Base-by-base conservation (phyloP, 257 asterid genomes). In the Handroanthus guayacan region DNA sequence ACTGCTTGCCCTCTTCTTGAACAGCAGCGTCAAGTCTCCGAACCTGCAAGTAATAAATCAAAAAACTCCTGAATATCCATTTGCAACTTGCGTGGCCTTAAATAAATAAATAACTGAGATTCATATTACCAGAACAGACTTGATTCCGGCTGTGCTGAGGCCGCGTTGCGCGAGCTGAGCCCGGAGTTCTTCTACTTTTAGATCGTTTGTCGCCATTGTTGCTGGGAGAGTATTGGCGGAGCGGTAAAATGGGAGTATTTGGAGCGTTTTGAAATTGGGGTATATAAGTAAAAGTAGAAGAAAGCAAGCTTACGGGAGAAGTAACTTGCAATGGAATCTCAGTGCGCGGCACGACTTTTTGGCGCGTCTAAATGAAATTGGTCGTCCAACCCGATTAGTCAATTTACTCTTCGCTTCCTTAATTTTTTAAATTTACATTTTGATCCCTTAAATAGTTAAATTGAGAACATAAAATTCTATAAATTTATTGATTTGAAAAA, bases 61-160 rank as follows among this genome's bases (percentile, higher is more conserved):
- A 14, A 17, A 39, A 73, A 47, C n/a, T 3, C 5, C 56, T 25
- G 34, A 69, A 64, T 55, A 37, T 58, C 6, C 63, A 37, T 38
- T 2, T 37, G 6, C n/a, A n/a, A 36, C 9, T 3, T 17, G 25
- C 45, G 34, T 25, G 14, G 13, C 47, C 18, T 25, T n/a, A 2
- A 2, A 55, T 16, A 44, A 68, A 47, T 3, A n/a, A 11, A 67
- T 64, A 18, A 55, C 5, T 5, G 74, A 45, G 36, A 20, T 2
- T 5, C 13, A n/a, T 17, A 52, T 47, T 62, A 93, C 97, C 85
- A 94, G 74, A 43, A 83, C 80, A 25, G 93, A 84, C 80, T 86
- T 90, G 80, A 86, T 86, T 71, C 99, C 99, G 72, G 91, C 54
- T 57, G 81, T 86, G 82, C 90, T 86, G 77, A 94, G 95, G 79